Base-by-base conservation (phyloP, 306 rosid genomes). In the Inga oerstediana region DNA sequence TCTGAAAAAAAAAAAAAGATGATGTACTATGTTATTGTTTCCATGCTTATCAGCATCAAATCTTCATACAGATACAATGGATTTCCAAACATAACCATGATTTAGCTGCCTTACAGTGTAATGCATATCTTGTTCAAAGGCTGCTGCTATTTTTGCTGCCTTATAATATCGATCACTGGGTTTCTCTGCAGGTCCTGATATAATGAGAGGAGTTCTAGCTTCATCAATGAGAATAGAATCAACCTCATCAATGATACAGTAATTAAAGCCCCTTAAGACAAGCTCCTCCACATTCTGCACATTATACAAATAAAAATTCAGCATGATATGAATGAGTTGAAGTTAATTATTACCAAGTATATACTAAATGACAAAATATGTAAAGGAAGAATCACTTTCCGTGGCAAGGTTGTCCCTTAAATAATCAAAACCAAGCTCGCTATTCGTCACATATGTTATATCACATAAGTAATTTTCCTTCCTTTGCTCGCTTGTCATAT, bases 361-460 rank as follows among this genome's bases (percentile, higher is more conserved):
- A 80, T 45, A 73, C 32, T 46, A 73, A 79, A 85, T 52, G 79
- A 87, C 69, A 52, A 37, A 84, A 82, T 78, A 80, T 49, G 86
- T 80, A 92, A 89, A 87, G 90, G 84, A 89, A 91, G 86, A 89
- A 91, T 88, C 89, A 96, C 99, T 93, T 96, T 96, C 99, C 99
- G 94, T 96, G 97, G 99, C 99, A 84, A 96, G 98, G 89, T 96
- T 96, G 93, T 96, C 99, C 86, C 98, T 91, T 89, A 93, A 85
- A 92, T 82, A 96, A 90, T 96, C 99, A 86, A 96, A 96, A 86
- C 99, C 99, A 71, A 96, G 99, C 89, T 96, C 99, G 19, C 97
- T 96, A 70, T 96, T 96, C 52, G 99, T 96, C 82, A 96, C 99
- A 49, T 96, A 96, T 72, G 98, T 96, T 85, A 96, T 92, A 86